Base-by-base conservation (phyloP, 176 grass and related monocot species). In the maize (Zea mays) region DNA sequence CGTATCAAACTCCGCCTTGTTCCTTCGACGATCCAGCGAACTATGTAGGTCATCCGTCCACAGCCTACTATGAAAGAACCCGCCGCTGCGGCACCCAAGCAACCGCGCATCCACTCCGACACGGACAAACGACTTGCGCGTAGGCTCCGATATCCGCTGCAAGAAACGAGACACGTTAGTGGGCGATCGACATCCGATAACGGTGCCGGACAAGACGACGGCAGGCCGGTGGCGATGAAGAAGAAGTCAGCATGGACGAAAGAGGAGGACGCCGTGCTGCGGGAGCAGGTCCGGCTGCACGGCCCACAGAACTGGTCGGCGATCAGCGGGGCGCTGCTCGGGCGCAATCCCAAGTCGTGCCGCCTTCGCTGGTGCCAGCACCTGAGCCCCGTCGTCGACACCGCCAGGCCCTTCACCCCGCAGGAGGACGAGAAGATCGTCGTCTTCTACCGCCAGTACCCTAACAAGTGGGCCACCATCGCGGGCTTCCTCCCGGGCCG, bases 381-480 rank as follows among this genome's bases (percentile, higher is more conserved):
- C 57, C 90, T 96, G 51, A 69, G 50, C 60, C 72, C 92, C 13
- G 2, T 7, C 4, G 76, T 79, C 21, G 92, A 89, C 44, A 69
- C 64, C 45, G 33, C 19, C 47, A 70, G 16, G 19, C 59, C 92
- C 47, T 95, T 95, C 80, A 82, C 83, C 3, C 50, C 37, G 1
- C 6, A 52, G 35, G 93, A 96, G 79, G 93, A 96, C 74, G 49
- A 13, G 10, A 5, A 11, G 40, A 88, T 92, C 75, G 3, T 90
- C 67, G 12, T 0, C n/a, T 10, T 43, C 81, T 87, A 90, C 59
- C 10, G 48, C 20, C 0, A 8, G 42, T 60, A 71, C 64, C 82
- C 87, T 54, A 96, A 86, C 90, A 89, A 85, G 79, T 96, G 93
- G 93, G 73, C 93, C 70, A 92, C 87, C 66, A 97, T 97, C 84